Evolutionary conservation across 768 basidiomycete genomes (phyloP).

Genomic region (Hypsizygus marmoreus): DNA sequence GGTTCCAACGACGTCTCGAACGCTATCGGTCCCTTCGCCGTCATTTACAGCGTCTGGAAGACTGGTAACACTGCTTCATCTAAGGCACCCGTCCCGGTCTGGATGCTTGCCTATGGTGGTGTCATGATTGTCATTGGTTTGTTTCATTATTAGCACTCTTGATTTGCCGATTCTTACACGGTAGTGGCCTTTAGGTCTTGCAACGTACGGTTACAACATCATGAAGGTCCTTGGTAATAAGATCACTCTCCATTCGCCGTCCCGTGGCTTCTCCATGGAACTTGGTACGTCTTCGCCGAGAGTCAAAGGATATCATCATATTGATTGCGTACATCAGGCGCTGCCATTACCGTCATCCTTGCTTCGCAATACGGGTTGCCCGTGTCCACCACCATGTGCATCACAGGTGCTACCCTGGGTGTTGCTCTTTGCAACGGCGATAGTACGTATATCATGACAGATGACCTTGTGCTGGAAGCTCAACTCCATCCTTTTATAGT

Average conservation of each 20-base stretch:
- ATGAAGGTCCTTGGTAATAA: conserved; percentile 31
- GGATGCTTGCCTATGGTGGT: conserved; percentile 28
- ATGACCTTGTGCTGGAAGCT: neutral
- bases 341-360: conserved; percentile 31
- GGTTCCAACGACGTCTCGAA: conserved; percentile 31
- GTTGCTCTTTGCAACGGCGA: conserved; percentile 31
- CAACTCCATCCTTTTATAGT: neutral
- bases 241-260: conserved; percentile 30
- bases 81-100: conserved; percentile 22
- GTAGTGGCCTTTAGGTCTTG: conserved; percentile 10
- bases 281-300: conserved; percentile 12
- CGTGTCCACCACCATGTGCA: conserved; percentile 30
- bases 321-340: neutral
- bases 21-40: conserved; percentile 31
- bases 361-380: conserved; percentile 30
- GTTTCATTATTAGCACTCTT: neutral
- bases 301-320: neutral
- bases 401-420: conserved; percentile 28
- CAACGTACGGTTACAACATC: conserved; percentile 28
- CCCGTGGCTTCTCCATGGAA: conserved; percentile 30
- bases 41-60: conserved; percentile 27
- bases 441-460: conserved; percentile 4
- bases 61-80: conserved; percentile 18
- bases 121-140: conserved; percentile 26
- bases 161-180: no score